phyloP scores from a whole-genome alignment of 2,329 filamentous ascomycete genomes.

The Fusarium verticillioides region DNA sequence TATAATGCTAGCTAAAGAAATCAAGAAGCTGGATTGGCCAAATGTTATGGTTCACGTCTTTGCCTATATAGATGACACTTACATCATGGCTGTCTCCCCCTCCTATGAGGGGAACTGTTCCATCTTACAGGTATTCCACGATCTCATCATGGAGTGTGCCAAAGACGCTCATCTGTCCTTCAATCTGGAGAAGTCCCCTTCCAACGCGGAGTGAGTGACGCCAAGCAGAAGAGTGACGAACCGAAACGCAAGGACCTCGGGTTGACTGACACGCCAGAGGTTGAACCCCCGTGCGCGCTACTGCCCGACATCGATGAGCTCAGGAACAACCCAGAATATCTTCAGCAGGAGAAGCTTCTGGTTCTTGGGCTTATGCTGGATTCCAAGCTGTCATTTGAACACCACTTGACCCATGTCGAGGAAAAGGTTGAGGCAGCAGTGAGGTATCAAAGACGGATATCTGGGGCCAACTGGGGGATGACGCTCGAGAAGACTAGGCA shows the following conservation, averaged over 20 bases:
- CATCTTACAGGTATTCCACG: neutral
- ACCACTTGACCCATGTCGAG: neutral
- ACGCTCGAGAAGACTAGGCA: neutral
- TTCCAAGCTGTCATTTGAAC: neutral
- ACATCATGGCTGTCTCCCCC: neutral
- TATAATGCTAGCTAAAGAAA: neutral
- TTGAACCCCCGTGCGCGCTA: neutral
- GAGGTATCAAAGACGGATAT: neutral
- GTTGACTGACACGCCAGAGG: neutral
- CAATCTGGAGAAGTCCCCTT: slow-evolving; percentile 6
- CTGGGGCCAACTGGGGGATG: neutral
- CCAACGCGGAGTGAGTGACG: neutral
- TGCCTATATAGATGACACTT: slow-evolving; percentile 10
- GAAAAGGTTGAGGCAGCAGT: neutral
- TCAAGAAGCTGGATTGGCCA: neutral
- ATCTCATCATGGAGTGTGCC: neutral
- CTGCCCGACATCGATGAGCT: neutral
- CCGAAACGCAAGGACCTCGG: neutral
- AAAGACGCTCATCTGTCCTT: neutral
- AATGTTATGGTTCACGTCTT: neutral
- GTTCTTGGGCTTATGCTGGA: neutral
- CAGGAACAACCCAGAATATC: neutral
- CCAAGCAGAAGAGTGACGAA: neutral
- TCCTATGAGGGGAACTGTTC: slow-evolving; percentile 6
- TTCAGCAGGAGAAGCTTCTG: neutral